These are phyloP conservation scores for Lipomyces mesembrius DNA, from an alignment of 805 yeast species.

Conservation along the genomic window DNA sequence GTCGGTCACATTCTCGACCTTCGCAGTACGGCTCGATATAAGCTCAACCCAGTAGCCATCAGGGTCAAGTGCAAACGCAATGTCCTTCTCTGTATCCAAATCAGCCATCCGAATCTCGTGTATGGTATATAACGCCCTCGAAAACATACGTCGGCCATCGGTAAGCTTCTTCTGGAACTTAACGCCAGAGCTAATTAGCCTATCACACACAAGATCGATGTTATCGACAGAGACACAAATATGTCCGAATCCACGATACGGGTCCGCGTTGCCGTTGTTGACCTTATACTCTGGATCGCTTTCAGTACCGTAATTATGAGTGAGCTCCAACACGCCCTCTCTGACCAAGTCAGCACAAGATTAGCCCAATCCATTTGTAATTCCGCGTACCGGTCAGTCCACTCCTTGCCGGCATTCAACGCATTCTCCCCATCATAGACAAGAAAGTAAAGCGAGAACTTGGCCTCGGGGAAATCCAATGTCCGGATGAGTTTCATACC, in stretches of 20 bases:
- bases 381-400: slow-evolving; percentile 45
- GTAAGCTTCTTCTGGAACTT: slow-evolving; percentile 77
- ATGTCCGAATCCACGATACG: slow-evolving; percentile 92
- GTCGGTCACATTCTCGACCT: slow-evolving; percentile 51
- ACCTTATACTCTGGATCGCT: slow-evolving; percentile 58
- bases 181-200: slow-evolving; percentile 65
- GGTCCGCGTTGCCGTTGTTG: slow-evolving; percentile 83
- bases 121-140: neutral
- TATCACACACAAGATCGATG: slow-evolving; percentile 63
- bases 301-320: slow-evolving; percentile 79
- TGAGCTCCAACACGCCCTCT: slow-evolving; percentile 79
- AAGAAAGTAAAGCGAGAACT: slow-evolving; percentile 71
- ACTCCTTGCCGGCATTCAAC: slow-evolving; percentile 48
- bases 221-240: slow-evolving; percentile 86
- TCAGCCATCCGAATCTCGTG: neutral
- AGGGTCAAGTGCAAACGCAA: slow-evolving; percentile 94
- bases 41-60: slow-evolving; percentile 97
- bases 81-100: slow-evolving; percentile 49
- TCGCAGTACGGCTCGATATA: slow-evolving; percentile 59
- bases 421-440: slow-evolving; percentile 57
- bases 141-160: slow-evolving; percentile 84
- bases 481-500: slow-evolving; percentile 68
- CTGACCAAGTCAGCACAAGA: slow-evolving; percentile 33
- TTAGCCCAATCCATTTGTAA: neutral
- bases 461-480: slow-evolving; percentile 57